A percentile compares a stretch with the other conserved stretches of the same genome.
Conservation (phyloP, 176 grass and related monocot genomes). For the Ensete ventricosum region DNA sequence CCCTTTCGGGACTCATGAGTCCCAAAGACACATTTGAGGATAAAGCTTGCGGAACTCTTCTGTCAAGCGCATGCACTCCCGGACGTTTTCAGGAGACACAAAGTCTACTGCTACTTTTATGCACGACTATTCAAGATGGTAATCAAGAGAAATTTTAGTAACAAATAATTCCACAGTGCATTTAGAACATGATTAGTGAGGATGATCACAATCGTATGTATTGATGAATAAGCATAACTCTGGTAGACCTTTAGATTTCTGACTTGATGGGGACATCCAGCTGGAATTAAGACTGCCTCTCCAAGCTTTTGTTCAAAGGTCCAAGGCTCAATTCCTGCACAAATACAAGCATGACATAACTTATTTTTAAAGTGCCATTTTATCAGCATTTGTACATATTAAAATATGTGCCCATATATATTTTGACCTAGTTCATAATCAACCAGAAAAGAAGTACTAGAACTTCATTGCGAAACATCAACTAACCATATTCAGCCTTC, state of each 20-base stretch:
- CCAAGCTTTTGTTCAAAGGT: slow-evolving; percentile 75
- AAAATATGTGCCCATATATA: background rate
- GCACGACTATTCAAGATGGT: slow-evolving; percentile 37
- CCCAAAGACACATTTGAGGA: too few relatives aligned
- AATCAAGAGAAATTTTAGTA: too few relatives aligned
- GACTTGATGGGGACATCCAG: slow-evolving; percentile 77
- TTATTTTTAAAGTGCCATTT: background rate
- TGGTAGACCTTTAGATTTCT: slow-evolving; percentile 59
- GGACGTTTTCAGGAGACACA: slow-evolving; percentile 68
- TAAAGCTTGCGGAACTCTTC: slow-evolving; percentile 38
- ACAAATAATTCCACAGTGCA: too few relatives aligned
- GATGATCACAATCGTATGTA: background rate
- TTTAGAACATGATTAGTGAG: background rate
- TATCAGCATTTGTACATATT: background rate
- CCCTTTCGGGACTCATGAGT: too few relatives aligned
- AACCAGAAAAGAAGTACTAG: too few relatives aligned
- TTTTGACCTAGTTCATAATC: background rate
- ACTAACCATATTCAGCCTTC: slow-evolving; percentile 65
- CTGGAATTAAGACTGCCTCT: slow-evolving; percentile 69
- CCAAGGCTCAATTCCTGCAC: slow-evolving; percentile 65
- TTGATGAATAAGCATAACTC: background rate
- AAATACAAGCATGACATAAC: background rate
- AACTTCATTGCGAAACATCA: background rate
- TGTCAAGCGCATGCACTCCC: slow-evolving; percentile 53
- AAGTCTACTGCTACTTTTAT: slow-evolving; percentile 77